Percentiles rank a stretch among this genome's conserved stretches.
Conservation (phyloP, 495 filamentous ascomycete species). For the Friedmanniomyces simplex region DNA sequence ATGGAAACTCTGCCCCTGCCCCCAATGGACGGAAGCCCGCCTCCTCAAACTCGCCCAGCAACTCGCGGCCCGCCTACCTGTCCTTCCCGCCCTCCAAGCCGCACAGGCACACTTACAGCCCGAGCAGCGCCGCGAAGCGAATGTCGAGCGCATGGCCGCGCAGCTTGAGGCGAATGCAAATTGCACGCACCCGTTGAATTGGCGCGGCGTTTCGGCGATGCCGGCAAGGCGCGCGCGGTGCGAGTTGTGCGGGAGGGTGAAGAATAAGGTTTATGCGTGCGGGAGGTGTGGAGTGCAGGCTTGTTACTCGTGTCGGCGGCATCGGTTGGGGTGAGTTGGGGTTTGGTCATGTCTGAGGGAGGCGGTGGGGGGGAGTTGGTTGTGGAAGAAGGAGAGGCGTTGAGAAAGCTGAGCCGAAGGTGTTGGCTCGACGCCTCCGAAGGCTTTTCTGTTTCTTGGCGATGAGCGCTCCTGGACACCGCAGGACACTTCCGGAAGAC, state of each 20-base stretch:
- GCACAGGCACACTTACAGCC: not conserved
- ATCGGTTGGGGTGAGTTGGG: not conserved
- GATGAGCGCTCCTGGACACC: too few relatives aligned
- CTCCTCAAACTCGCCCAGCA: conserved; percentile 6
- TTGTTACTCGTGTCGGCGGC: not conserved
- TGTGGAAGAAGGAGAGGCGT: not conserved
- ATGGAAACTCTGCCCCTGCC: conserved; percentile 24
- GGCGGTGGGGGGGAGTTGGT: not conserved
- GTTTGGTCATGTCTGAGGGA: too few relatives aligned
- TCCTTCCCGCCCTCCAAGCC: not conserved
- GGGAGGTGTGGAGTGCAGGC: not conserved
- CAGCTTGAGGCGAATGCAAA: not conserved
- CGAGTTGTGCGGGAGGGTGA: not conserved
- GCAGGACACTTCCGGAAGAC: too few relatives aligned
- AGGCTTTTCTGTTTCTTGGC: too few relatives aligned
- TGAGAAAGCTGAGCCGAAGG: too few relatives aligned
- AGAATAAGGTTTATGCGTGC: not conserved
- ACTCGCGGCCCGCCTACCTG: not conserved
- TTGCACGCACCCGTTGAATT: not conserved
- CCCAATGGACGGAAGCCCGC: conserved; percentile 12
- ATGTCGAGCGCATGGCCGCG: not conserved
- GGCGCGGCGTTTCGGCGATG: not conserved
- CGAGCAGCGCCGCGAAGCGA: not conserved
- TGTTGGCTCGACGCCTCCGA: too few relatives aligned
- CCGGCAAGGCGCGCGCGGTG: not conserved